Evolutionary conservation across 306 rosid species (phyloP).

Genomic region (Lithocarpus polystachyus): DNA sequence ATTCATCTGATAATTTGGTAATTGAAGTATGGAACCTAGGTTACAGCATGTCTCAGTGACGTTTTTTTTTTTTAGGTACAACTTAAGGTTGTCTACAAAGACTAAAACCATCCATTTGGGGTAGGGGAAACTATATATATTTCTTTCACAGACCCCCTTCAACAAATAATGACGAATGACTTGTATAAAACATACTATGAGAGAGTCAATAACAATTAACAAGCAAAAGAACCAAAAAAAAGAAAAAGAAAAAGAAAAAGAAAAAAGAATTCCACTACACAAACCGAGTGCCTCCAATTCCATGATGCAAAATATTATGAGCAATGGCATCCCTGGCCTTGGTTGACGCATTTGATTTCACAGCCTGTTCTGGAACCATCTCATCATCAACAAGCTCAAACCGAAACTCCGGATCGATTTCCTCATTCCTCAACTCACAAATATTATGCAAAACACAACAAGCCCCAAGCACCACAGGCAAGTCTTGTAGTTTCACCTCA

Average conservation of each 20-base stretch:
- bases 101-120: slow-evolving; percentile 25
- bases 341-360: slow-evolving; percentile 57
- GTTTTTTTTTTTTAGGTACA: slow-evolving; percentile 12
- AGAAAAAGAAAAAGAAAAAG: not conserved
- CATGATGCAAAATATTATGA: slow-evolving; percentile 95
- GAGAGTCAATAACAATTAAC: slow-evolving; percentile 9
- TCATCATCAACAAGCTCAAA: slow-evolving; percentile 73
- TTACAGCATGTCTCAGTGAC: slow-evolving; percentile 10
- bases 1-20: slow-evolving; percentile 19
- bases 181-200: slow-evolving; percentile 15
- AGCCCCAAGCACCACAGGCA: slow-evolving; percentile 90
- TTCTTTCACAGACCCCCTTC: slow-evolving; percentile 41
- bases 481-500: slow-evolving; percentile 84
- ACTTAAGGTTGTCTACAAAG: slow-evolving; percentile 18
- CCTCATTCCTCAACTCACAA: slow-evolving; percentile 73
- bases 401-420: slow-evolving; percentile 48
- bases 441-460: slow-evolving; percentile 93
- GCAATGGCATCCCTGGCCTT: slow-evolving; percentile 90
- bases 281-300: slow-evolving; percentile 85
- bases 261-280: slow-evolving; percentile 23
- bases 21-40: slow-evolving; percentile 21
- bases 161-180: slow-evolving; percentile 31
- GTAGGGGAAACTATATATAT: slow-evolving; percentile 24
- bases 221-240: slow-evolving; percentile 33
- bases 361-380: slow-evolving; percentile 61